Conservation (phyloP, 345 rosid species). For the Lepidium sativum region DNA sequence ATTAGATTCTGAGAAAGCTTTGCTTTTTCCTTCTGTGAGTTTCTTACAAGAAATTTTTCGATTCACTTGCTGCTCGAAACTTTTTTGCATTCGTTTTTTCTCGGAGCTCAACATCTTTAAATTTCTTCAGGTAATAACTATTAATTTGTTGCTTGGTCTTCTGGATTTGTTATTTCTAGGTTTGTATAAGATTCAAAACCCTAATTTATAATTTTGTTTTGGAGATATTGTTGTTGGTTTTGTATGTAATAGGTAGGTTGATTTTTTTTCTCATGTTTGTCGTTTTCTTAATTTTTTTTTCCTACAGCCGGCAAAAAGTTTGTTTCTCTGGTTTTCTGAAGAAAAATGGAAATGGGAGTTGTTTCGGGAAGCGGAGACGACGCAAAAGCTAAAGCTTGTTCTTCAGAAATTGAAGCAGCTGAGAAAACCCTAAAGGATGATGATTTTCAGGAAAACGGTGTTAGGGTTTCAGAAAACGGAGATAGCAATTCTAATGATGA, state of each 20-base stretch:
- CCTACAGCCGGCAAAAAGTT: background rate
- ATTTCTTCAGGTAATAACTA: conserved; percentile 8
- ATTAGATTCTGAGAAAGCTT: background rate
- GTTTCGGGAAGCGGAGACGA: conserved; percentile 10
- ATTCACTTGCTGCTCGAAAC: too few relatives aligned
- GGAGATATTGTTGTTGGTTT: background rate
- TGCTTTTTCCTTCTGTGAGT: background rate
- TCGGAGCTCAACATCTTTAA: too few relatives aligned
- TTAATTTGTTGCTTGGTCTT: background rate
- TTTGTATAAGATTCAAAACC: background rate
- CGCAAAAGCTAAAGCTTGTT: background rate
- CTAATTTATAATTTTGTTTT: background rate
- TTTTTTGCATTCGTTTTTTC: too few relatives aligned
- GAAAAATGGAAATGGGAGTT: conserved; percentile 29
- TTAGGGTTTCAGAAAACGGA: conserved; percentile 40
- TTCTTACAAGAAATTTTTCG: conserved; percentile 9
- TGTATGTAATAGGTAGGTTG: background rate
- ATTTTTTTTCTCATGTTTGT: conserved; percentile 1
- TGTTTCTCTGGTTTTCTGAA: conserved; percentile 11
- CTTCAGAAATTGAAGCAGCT: conserved; percentile 1
- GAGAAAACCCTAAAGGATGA: conserved; percentile 10
- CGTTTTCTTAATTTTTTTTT: conserved; percentile 3
- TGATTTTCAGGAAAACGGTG: conserved; percentile 28
- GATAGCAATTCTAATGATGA: background rate
- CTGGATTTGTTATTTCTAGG: background rate